phyloP scores from a whole-genome alignment of 495 filamentous ascomycete genomes.

The Parathielavia hyrcaniae region DNA sequence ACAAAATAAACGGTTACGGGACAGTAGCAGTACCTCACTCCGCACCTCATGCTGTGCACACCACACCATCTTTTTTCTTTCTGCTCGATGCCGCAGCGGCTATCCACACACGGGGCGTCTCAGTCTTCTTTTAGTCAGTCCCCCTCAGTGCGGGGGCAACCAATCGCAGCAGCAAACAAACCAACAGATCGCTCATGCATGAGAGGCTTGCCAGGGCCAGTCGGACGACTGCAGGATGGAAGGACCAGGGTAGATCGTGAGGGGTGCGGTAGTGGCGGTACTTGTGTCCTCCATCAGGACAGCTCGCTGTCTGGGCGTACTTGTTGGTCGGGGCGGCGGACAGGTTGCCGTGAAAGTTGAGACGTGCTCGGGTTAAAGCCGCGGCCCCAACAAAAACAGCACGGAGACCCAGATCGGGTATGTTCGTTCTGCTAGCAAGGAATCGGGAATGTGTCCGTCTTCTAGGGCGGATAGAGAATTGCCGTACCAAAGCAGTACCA shows the following conservation, averaged over 20 bases:
- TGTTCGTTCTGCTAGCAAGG: too few relatives aligned
- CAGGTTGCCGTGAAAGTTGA: not conserved
- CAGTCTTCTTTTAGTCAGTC: not conserved
- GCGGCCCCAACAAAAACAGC: too few relatives aligned
- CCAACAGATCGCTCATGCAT: conserved; percentile 3
- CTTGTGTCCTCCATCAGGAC: not conserved
- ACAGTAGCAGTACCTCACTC: too few relatives aligned
- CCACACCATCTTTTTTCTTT: too few relatives aligned
- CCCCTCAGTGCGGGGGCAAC: not conserved
- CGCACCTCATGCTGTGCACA: too few relatives aligned
- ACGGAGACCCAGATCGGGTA: too few relatives aligned
- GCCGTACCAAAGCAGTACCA: too few relatives aligned
- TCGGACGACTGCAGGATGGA: conserved; percentile 1
- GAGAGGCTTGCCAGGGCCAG: conserved; percentile 3
- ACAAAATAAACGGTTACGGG: too few relatives aligned
- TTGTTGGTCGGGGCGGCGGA: not conserved
- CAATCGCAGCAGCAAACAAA: not conserved
- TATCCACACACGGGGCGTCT: not conserved
- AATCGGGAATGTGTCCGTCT: too few relatives aligned
- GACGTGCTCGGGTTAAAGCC: not conserved
- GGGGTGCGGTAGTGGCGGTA: not conserved
- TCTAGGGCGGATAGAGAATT: too few relatives aligned
- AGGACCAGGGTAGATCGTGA: conserved; percentile 4
- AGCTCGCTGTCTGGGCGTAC: not conserved
- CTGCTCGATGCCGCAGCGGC: too few relatives aligned